Percentiles rank a stretch among this genome's conserved stretches.
phyloP scores from a whole-genome alignment of 805 yeast species.

The Saccharomycopsis sp. region DNA sequence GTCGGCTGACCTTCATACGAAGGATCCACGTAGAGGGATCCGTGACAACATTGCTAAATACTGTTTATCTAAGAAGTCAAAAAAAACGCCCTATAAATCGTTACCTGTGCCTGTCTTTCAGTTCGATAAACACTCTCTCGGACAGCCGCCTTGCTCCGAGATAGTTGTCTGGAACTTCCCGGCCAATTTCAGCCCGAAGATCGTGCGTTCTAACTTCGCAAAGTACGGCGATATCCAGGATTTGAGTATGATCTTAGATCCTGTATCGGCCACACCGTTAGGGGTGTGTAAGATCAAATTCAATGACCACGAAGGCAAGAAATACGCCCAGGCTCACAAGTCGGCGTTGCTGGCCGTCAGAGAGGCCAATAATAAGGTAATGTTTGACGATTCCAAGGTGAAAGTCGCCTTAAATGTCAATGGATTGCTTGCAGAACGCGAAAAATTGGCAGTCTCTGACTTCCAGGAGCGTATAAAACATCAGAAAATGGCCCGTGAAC shows the following conservation, averaged over 20 bases:
- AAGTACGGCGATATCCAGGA: slow-evolving; percentile 59
- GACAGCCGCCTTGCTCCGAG: slow-evolving; percentile 66
- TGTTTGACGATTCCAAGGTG: slow-evolving; percentile 47
- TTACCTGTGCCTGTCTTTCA: slow-evolving; percentile 31
- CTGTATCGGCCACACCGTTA: slow-evolving; percentile 69
- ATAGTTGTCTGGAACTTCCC: slow-evolving; percentile 66
- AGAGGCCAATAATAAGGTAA: slow-evolving; percentile 35
- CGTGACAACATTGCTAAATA: slow-evolving; percentile 7
- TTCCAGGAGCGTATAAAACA: slow-evolving; percentile 34
- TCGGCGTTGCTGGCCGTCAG: slow-evolving; percentile 41
- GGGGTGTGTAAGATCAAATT: slow-evolving; percentile 63
- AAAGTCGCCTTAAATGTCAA: slow-evolving; percentile 47
- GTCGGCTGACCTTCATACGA: slow-evolving; percentile 21
- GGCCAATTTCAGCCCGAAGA: slow-evolving; percentile 39
- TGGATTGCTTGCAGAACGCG: slow-evolving; percentile 32
- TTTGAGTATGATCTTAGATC: slow-evolving; percentile 57
- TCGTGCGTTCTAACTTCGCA: slow-evolving; percentile 47
- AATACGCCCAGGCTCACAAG: slow-evolving; percentile 40
- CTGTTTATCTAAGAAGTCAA: slow-evolving; percentile 31
- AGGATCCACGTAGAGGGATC: slow-evolving; percentile 38
- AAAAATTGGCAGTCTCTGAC: slow-evolving; percentile 30
- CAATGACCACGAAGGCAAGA: slow-evolving; percentile 46
- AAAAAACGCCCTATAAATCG: slow-evolving; percentile 37
- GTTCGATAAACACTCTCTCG: slow-evolving; percentile 68
- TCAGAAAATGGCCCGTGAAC: slow-evolving; percentile 26